phyloP scores from a whole-genome alignment of 371 early-diverging fungal genomes.

The Racocetra persica region DNA sequence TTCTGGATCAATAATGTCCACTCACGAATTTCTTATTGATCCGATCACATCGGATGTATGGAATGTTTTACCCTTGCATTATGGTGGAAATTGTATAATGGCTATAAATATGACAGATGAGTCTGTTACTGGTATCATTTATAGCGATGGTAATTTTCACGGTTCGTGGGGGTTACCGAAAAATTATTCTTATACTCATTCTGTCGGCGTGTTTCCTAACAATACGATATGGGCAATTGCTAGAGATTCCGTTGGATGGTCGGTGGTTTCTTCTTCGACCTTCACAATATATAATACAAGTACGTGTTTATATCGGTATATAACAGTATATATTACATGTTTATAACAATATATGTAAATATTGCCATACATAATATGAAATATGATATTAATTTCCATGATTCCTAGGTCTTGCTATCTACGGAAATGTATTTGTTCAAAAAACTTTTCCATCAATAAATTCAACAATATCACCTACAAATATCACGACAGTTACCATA shows the following conservation, averaged over 20 bases:
- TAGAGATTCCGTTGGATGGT: not conserved
- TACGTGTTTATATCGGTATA: not conserved
- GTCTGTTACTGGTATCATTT: not conserved
- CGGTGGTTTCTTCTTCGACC: not conserved
- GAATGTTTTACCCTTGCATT: not conserved
- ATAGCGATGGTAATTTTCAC: conserved; percentile 11
- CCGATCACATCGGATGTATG: not conserved
- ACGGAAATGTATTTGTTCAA: conserved; percentile 1
- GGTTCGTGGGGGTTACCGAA: not conserved
- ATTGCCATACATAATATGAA: no score
- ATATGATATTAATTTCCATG: no score
- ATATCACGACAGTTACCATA: not conserved
- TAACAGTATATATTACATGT: no score
- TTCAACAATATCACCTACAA: not conserved
- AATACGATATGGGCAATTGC: conserved; percentile 21
- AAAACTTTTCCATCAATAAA: not conserved
- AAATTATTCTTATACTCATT: not conserved
- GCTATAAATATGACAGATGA: not conserved
- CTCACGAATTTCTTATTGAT: not conserved
- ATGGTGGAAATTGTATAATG: conserved; percentile 24
- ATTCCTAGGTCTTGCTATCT: not conserved
- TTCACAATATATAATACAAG: not conserved
- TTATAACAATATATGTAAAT: no score
- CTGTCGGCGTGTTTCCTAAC: conserved; percentile 11
- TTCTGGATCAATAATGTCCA: not conserved